A percentile compares a stretch with the other conserved stretches of the same genome.
Conservation (phyloP, 2,329 filamentous ascomycete genomes). For the Colletotrichum acutatum region DNA sequence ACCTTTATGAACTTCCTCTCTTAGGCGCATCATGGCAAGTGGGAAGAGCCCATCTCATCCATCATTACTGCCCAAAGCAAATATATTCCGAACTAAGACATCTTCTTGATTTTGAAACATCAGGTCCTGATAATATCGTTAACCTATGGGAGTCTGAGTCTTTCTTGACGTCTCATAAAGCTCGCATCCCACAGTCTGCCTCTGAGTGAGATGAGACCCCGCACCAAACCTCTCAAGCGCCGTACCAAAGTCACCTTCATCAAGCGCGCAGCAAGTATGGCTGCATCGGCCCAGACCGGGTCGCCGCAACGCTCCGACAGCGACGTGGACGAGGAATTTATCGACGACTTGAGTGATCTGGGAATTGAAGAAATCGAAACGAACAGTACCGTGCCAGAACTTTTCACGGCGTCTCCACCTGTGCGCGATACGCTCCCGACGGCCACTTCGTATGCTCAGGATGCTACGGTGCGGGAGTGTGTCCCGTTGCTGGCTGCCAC, state of each 20-base stretch:
- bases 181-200: neutral
- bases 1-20: slow-evolving; percentile 22
- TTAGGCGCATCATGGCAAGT: neutral
- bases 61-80: neutral
- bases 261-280: slow-evolving; percentile 37
- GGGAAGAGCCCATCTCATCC: neutral
- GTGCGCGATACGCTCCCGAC: slow-evolving; percentile 76
- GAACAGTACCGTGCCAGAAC: slow-evolving; percentile 55
- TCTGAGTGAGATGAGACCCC: slow-evolving; percentile 35
- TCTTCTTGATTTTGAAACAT: neutral
- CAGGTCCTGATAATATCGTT: neutral
- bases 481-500: slow-evolving; percentile 74
- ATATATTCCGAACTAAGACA: neutral
- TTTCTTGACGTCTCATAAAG: slow-evolving; percentile 2
- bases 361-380: slow-evolving; percentile 34
- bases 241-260: slow-evolving; percentile 47
- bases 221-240: slow-evolving; percentile 38
- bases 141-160: neutral
- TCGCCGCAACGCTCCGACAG: slow-evolving; percentile 12
- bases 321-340: slow-evolving; percentile 32
- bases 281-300: slow-evolving; percentile 25
- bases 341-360: slow-evolving; percentile 32
- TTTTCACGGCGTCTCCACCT: slow-evolving; percentile 68
- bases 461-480: slow-evolving; percentile 75
- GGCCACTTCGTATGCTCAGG: slow-evolving; percentile 79